Conservation (phyloP, 2,329 filamentous ascomycete species). For the Gnomoniopsis smithogilvyi region DNA sequence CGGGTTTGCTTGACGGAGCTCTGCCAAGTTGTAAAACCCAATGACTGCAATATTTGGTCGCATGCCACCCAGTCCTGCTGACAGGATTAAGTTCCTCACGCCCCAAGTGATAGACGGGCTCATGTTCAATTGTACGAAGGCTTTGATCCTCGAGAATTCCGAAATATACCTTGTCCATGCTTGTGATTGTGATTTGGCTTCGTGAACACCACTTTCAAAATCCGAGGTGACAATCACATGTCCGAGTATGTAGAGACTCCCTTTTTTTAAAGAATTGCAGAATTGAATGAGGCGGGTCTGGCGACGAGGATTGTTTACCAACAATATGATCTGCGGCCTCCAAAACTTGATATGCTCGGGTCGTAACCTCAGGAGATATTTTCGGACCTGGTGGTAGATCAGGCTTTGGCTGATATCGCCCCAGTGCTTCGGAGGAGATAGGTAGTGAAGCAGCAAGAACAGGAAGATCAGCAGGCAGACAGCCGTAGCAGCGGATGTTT, state of each 20-base stretch:
- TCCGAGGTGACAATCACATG: slow-evolving; percentile 86
- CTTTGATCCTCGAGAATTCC: slow-evolving; percentile 81
- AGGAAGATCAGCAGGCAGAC: slow-evolving; percentile 72
- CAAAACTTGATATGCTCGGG: slow-evolving; percentile 94
- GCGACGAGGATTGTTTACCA: slow-evolving; percentile 77
- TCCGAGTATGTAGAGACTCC: slow-evolving; percentile 77
- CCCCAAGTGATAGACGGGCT: slow-evolving; percentile 84
- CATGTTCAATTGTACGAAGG: slow-evolving; percentile 83
- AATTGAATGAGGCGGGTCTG: slow-evolving; percentile 86
- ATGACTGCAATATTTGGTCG: slow-evolving; percentile 82
- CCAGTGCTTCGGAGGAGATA: slow-evolving; percentile 82
- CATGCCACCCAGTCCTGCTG: slow-evolving; percentile 82
- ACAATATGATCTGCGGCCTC: slow-evolving; percentile 81
- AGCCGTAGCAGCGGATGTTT: slow-evolving; percentile 72
- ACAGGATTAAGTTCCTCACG: slow-evolving; percentile 75
- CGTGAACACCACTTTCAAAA: slow-evolving; percentile 73
- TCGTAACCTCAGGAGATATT: slow-evolving; percentile 77
- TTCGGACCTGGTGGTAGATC: slow-evolving; percentile 83
- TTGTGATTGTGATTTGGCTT: slow-evolving; percentile 76
- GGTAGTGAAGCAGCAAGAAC: slow-evolving; percentile 82
- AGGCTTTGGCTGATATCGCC: slow-evolving; percentile 86
- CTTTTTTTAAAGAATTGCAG: slow-evolving; percentile 89
- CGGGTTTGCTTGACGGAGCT: slow-evolving; percentile 48
- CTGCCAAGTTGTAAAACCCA: slow-evolving; percentile 77
- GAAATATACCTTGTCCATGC: slow-evolving; percentile 82